Evolutionary conservation across 148 eudicot genomes (phyloP), one percentile per base, ranked within the genome.

Genomic region (Silene latifolia): DNA sequence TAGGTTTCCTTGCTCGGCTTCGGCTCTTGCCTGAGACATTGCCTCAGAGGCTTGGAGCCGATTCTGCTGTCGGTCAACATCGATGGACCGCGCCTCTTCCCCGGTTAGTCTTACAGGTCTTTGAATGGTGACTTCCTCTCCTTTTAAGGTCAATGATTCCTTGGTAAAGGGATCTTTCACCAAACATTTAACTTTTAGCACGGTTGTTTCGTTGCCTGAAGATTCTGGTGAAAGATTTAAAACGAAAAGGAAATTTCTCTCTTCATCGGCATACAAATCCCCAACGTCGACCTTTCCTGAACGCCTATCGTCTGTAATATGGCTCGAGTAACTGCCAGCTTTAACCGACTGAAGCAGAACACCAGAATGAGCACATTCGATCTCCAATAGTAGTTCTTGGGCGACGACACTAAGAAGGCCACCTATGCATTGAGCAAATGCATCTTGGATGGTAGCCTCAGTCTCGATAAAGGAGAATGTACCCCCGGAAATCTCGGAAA

Each of bases 381-480:
- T 72, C 21, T 67, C 79, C 54, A 93, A 86, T 21, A 69, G 80
- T 29, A 90, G 78, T 66, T 90, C 89, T 76, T 93, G 89, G 23
- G 82, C 89, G 35, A 90, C 88, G 44, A 90, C 98, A 72, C 96
- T 93, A 63, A 93, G 80, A 78, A 92, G 91, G 11, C 98, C 98
- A 0, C 96, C 96, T 63, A 92, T 90, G 87, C 98, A 92, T 73
- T 92, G 96, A 68, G 98, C 96, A 83, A 92, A 92, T 14, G 98
- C 98, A 67, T 92, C 96, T 79, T 90, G 93, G 59, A 92, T 90
- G 3, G 83, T 87, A 27, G 80, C 77, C 87, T 92, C 97, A 3
- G 91, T 85, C 77, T 92, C 97, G 18, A 92, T 92, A 74, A 90
- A 92, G 71, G 97, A 92, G 81, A 92, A 92, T 6, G 97, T 92